Conservation (phyloP, 2,329 filamentous ascomycete species). For the Davidsoniella australis region DNA sequence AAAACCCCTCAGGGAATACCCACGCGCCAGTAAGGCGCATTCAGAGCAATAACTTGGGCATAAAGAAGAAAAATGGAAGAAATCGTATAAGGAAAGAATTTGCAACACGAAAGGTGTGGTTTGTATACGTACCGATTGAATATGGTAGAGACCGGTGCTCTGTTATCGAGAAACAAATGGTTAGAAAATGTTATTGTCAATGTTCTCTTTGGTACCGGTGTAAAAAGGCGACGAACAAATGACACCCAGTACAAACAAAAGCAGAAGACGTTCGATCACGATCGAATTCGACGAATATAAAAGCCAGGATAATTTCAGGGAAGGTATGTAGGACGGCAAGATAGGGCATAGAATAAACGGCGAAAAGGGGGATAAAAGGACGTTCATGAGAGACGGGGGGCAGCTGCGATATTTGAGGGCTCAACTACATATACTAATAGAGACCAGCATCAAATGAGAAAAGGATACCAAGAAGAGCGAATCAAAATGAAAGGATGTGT, state of each 20-base stretch:
- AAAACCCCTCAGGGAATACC: no score
- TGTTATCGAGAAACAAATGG: not conserved
- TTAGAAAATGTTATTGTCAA: no score
- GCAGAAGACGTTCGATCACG: no score
- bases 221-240: no score
- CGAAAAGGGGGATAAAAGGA: not conserved
- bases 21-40: no score
- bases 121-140: no score
- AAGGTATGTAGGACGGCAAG: not conserved
- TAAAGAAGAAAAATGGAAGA: slow-evolving; percentile 3
- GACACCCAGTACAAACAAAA: not conserved
- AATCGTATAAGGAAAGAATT: not conserved
- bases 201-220: no score
- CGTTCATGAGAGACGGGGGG: slow-evolving; percentile 1
- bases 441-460: not conserved
- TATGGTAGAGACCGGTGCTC: no score
- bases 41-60: no score
- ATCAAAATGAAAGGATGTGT: not conserved
- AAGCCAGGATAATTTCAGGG: no score
- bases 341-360: not conserved
- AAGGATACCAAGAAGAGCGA: not conserved
- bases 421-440: no score
- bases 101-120: not conserved
- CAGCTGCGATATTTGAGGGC: slow-evolving; percentile 2
- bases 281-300: not conserved